Conservation (phyloP, 2,329 filamentous ascomycete genomes). For the Aureobasidium leucospermi region DNA sequence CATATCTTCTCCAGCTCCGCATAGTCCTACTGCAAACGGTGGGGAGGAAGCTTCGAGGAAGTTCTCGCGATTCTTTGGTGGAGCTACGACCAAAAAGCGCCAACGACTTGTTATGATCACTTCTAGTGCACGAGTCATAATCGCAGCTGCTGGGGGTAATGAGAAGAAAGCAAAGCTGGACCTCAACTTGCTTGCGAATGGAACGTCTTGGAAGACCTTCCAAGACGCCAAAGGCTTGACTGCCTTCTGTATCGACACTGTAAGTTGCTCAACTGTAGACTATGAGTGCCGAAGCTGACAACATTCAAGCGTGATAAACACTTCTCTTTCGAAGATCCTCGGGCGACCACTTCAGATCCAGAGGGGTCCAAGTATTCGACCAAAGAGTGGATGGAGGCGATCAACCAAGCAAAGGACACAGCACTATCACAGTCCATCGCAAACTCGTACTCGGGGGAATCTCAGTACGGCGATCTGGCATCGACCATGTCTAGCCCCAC, state of each 20-base stretch:
- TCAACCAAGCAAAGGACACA: constrained; percentile 80
- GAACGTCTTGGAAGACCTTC: constrained; percentile 71
- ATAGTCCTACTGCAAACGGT: constrained; percentile 64
- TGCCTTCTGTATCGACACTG: constrained; percentile 87
- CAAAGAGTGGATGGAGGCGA: constrained; percentile 85
- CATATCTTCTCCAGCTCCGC: constrained; percentile 66
- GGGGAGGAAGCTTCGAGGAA: constrained; percentile 61
- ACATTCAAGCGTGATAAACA: constrained; percentile 68
- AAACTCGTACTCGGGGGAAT: constrained; percentile 54
- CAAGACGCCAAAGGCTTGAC: constrained; percentile 81
- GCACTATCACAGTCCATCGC: constrained; percentile 64
- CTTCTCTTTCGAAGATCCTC: constrained; percentile 90
- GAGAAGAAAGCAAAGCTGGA: constrained; percentile 95
- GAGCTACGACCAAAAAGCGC: constrained; percentile 83
- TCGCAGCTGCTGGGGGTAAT: constrained; percentile 85
- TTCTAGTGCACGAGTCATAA: constrained; percentile 78
- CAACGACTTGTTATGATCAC: constrained; percentile 93
- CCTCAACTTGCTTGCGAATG: constrained; percentile 70
- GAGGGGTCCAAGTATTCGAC: constrained; percentile 62
- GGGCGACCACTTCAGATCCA: constrained; percentile 57
- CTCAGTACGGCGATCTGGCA: constrained; percentile 36
- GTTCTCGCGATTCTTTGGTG: constrained; percentile 87
- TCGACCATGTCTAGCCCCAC: constrained; percentile 65
- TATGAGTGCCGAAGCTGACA: constrained; percentile 18
- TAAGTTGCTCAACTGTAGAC: constrained; percentile 46